phyloP scores from a whole-genome alignment of 495 filamentous ascomycete species.

The Pyrenula massariospora region DNA sequence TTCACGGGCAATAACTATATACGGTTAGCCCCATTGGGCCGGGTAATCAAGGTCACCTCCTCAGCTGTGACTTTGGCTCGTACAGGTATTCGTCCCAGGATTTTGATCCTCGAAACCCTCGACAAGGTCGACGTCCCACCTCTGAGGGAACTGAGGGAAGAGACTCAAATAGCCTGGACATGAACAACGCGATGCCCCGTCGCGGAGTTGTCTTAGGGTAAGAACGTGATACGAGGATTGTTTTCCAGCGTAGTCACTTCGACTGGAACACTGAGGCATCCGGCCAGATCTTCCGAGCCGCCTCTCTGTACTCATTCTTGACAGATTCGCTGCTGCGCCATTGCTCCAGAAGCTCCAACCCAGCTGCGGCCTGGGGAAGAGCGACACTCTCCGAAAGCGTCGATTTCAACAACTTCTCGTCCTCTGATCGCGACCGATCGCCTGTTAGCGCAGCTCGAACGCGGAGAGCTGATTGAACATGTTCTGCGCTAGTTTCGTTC shows the following conservation, averaged over 20 bases:
- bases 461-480: slow-evolving; percentile 52
- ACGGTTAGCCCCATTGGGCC: not conserved
- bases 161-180: not conserved
- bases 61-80: not conserved
- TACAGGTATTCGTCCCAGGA: not conserved
- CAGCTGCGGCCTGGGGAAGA: slow-evolving; percentile 49
- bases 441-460: slow-evolving; percentile 48
- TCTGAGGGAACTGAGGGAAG: not conserved
- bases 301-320: slow-evolving; percentile 44
- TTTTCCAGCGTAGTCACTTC: slow-evolving; percentile 10
- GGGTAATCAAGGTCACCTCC: not conserved
- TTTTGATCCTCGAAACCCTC: not conserved
- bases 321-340: slow-evolving; percentile 44
- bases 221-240: not conserved
- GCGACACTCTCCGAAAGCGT: slow-evolving; percentile 41
- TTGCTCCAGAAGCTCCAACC: slow-evolving; percentile 43
- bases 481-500: slow-evolving; percentile 49
- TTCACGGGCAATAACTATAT: not conserved
- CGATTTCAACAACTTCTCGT: slow-evolving; percentile 46
- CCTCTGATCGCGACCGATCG: slow-evolving; percentile 40
- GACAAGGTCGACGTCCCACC: not conserved
- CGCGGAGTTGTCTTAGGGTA: not conserved
- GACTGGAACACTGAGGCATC: slow-evolving; percentile 49
- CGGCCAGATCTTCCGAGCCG: slow-evolving; percentile 60
- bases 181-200: not conserved